Base-by-base conservation (phyloP, 768 basidiomycete species). In the Hysterangium stoloniferum region DNA sequence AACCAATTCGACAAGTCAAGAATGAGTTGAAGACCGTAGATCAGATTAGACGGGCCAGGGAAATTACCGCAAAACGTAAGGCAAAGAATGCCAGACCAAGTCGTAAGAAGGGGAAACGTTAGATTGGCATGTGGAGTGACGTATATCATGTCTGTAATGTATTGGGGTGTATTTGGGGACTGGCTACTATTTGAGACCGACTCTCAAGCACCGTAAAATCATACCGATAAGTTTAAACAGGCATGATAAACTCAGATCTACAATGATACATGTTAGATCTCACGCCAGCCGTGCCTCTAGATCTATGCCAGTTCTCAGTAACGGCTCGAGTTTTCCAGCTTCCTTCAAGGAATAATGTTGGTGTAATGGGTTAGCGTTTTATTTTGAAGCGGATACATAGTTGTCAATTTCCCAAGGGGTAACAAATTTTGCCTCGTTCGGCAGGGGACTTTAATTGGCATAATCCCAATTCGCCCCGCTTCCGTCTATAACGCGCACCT, bases 11-110 rank as follows among this genome's bases (percentile, higher is more conserved):
- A 7, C 77, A 72, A 50, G 80, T 87, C 56, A 92, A 82, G 65
- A 83, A 68, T 38, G 92, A 94, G 66, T 80, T 96, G 65, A 92
- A 87, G 70, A 84, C 79, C 0, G 81, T 78, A 24, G 88, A 92
- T 43, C 87, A 94, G 62, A 93, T 97, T 54, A 78, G 88, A 55
- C 93, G 84, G 62, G 70, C 74, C 28, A 76, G 93, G 54, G 80
- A 79, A 59, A 45, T 73, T 17, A 59, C 70, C 60, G 86, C 90
- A 58, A 79, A 76, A 56, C 78, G 75, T 59, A 78, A 73, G 62
- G 79, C 74, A 17, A 93, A 87, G 69, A 93, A 93, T 61, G 86
- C 86, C n/a, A 75, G 91, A 25, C 82, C 86, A 6, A 71, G 69
- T 56, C 66, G 63, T 38, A 59, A 62, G 45, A 68, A 66, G 49